Conservation (phyloP, 1,284 basidiomycete species). For the Papiliotrema flavescens region DNA sequence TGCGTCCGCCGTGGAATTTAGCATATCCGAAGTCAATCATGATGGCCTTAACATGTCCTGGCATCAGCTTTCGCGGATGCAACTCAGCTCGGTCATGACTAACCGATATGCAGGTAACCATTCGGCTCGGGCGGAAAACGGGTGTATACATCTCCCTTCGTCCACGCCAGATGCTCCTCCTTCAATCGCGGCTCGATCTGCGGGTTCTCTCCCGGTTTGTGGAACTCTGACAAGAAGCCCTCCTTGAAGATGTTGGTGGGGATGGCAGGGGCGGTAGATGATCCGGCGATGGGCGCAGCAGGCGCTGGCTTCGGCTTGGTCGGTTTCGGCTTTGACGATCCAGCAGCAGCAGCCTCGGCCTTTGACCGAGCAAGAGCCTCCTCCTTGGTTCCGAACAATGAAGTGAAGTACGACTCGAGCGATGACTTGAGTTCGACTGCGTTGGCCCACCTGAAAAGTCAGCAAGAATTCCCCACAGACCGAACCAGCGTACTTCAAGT, state of each 20-base stretch:
- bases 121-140: slow-evolving; percentile 99
- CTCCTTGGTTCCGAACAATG: slow-evolving; percentile 73
- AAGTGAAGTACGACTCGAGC: slow-evolving; percentile 71
- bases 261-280: slow-evolving; percentile 32
- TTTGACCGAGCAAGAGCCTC: slow-evolving; percentile 66
- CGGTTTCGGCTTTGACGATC: slow-evolving; percentile 59
- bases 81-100: slow-evolving; percentile 4
- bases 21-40: slow-evolving; percentile 98
- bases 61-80: neutral
- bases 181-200: slow-evolving; percentile 77
- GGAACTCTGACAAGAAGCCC: slow-evolving; percentile 89
- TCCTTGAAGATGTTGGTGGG: slow-evolving; percentile 76
- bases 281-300: slow-evolving; percentile 44
- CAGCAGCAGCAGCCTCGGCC: slow-evolving; percentile 63
- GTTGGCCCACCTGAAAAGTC: slow-evolving; percentile 69
- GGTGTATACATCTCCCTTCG: slow-evolving; percentile 82
- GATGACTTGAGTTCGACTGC: slow-evolving; percentile 84
- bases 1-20: slow-evolving; percentile 81
- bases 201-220: slow-evolving; percentile 91
- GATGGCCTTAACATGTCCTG: slow-evolving; percentile 92
- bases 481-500: slow-evolving; percentile 51
- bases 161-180: slow-evolving; percentile 75
- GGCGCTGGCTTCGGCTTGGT: slow-evolving; percentile 43
- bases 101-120: slow-evolving; percentile 85
- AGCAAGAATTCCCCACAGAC: neutral